Base-by-base conservation (phyloP, 2,329 filamentous ascomycete species). In the Xylaria sp. region DNA sequence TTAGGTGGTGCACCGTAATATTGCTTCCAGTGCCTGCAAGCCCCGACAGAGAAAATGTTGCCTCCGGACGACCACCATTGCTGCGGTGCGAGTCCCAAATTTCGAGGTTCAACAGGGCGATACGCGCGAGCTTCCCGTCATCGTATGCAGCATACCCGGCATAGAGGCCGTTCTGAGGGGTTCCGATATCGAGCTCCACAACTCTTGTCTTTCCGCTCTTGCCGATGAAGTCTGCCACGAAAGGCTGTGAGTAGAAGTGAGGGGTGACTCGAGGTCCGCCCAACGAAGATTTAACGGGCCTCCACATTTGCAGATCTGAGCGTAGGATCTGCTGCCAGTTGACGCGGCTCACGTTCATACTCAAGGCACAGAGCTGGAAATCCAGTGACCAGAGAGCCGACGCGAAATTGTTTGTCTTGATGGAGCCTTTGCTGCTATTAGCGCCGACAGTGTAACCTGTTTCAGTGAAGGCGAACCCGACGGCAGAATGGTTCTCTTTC, bases 161-260 rank as follows among this genome's bases (percentile, higher is more conserved):
- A 7, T 71, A 62, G 33, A 65, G 61, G 17, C 66, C 68, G 6
- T 67, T 49, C 10, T 59, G 40, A 31, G 62, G 49, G 33, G 54
- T 59, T 31, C 68, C 63, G 51, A 70, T 44, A 46, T 67, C 57
- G 7, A 72, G 63, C 51, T 63, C 28, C 2, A 59, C 56, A n/a
- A 72, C 70, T 28, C 62, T 60, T 11, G 67, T 72, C 56, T 72
- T 61, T 2, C 68, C 68, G 31, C 65, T 67, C 44, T 65, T 70
- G 46, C 70, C 61, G 26, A 68, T 72, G 44, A 72, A 72, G 46
- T 72, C 70, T n/a, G 60, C 70, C 4, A 71, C 40, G 53, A 71
- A 70, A 36, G 70, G 70, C 38, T 72, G 68, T 5, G 66, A 69
- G 58, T 71, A 72, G 46, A 67, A 71, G 31, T 71, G 63, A 3